A percentile compares a stretch with the other conserved stretches of the same genome.
These are phyloP conservation scores for Thoreauomyces humboldtii DNA, from an alignment of 192 early-diverging fungal species.

Conservation along the genomic window DNA sequence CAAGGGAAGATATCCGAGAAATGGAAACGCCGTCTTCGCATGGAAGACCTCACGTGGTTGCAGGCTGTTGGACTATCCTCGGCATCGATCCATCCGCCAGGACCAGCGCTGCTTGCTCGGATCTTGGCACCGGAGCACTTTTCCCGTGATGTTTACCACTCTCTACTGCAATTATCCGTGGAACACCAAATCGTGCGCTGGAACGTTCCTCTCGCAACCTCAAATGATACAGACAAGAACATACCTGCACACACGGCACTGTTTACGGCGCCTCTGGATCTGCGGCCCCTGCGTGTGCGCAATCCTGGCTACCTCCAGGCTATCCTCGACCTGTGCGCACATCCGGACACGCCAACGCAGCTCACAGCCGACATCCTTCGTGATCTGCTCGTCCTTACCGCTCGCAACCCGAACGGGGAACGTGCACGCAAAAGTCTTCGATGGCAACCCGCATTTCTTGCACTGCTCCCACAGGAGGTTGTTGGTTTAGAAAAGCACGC, in stretches of 20 bases:
- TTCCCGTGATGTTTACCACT: constrained; percentile 19
- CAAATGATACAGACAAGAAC: too few species aligned
- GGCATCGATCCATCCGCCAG: neutral
- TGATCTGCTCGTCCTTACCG: constrained; percentile 24
- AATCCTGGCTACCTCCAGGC: constrained; percentile 24
- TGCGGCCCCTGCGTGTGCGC: constrained; percentile 20
- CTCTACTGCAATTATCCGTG: constrained; percentile 33
- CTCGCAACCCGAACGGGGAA: constrained; percentile 28
- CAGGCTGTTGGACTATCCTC: too few species aligned
- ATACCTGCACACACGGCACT: too few species aligned
- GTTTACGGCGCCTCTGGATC: constrained; percentile 7
- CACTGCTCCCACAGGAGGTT: neutral
- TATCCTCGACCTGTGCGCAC: constrained; percentile 14
- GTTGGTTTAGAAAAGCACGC: neutral
- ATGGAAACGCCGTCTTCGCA: constrained; percentile 32
- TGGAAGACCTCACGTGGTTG: constrained; percentile 32
- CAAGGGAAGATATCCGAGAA: constrained; percentile 31
- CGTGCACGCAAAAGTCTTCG: constrained; percentile 25
- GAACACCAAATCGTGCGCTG: constrained; percentile 37
- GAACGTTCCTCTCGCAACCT: neutral
- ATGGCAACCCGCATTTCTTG: constrained; percentile 28
- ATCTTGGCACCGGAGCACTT: constrained; percentile 10
- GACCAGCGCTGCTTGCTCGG: neutral
- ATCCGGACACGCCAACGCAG: neutral
- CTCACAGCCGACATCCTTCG: neutral